A percentile compares a stretch with the other conserved stretches of the same genome.
Conservation (phyloP, 192 early-diverging fungal genomes). For the Chytriomyces sp. region DNA sequence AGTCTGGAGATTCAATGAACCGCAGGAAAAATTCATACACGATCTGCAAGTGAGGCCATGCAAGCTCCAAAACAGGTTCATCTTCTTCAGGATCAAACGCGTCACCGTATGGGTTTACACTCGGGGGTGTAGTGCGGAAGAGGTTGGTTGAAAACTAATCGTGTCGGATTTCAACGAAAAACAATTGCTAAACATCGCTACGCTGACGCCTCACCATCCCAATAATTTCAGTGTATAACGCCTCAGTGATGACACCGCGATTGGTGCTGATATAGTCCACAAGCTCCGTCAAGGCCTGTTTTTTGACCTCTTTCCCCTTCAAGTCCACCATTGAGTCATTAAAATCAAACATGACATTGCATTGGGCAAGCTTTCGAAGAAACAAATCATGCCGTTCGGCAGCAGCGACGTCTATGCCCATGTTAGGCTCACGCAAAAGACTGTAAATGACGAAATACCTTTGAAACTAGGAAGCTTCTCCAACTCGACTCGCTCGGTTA, state of each 20-base stretch:
- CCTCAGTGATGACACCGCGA: slow-evolving; percentile 84
- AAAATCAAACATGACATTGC: slow-evolving; percentile 93
- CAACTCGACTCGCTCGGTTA: slow-evolving; percentile 77
- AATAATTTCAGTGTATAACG: slow-evolving; percentile 90
- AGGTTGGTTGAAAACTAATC: slow-evolving; percentile 93
- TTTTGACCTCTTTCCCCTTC: slow-evolving; percentile 96
- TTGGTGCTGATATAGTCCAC: slow-evolving; percentile 92
- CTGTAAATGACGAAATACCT: slow-evolving; percentile 50
- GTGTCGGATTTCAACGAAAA: no score
- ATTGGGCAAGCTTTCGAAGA: slow-evolving; percentile 88
- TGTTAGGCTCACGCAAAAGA: background rate
- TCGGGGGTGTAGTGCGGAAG: slow-evolving; percentile 95
- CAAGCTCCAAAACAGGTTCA: slow-evolving; percentile 93
- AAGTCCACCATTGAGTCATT: slow-evolving; percentile 85
- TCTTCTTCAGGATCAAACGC: slow-evolving; percentile 99
- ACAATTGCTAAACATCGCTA: background rate
- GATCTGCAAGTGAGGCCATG: slow-evolving; percentile 97
- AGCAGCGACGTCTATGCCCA: slow-evolving; percentile 68
- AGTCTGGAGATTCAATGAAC: slow-evolving; percentile 97
- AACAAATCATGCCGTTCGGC: slow-evolving; percentile 86
- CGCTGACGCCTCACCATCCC: slow-evolving; percentile 73
- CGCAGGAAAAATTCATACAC: slow-evolving; percentile 98
- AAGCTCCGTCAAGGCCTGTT: slow-evolving; percentile 85
- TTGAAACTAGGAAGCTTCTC: slow-evolving; percentile 75
- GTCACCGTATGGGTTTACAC: slow-evolving; percentile 91